Base-by-base conservation (phyloP, 2,329 filamentous ascomycete species). In the Trichoderma guizhouense region DNA sequence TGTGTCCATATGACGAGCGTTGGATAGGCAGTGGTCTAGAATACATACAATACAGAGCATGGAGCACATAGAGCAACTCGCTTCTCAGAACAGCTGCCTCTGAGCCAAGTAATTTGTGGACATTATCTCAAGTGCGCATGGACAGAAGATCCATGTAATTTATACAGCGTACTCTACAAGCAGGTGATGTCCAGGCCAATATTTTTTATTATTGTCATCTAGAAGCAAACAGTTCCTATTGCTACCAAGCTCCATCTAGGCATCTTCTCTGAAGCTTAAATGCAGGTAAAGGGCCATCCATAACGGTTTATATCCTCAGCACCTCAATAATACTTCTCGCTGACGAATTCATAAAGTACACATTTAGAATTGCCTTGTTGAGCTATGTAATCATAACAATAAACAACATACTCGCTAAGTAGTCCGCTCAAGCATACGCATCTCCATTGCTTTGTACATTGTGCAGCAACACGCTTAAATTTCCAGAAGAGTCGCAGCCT, bases 401-500 rank as follows among this genome's bases (percentile, higher is more conserved):
- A 28, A 36, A 18, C 30, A 36, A 3, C n/a, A 53, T 53, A 53
- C 47, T 53, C 47, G 47, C 47, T 24, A 24, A 12, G 11, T 24
- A 14, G 21, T 24, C 47, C n/a, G n/a, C 15, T 57, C 30, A n/a
- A 60, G 55, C 28, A 60, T 21, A n/a, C n/a, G 1, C 7, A 21
- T 34, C n/a, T 9, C 28, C 14, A 53, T 65, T 8, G 18, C 11
- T 28, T 28, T 28, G 34, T 12, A 24, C 9, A 11, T 36, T 8
- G 43, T 5, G n/a, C 12, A 43, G 39, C 39, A 43, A n/a, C 7
- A 34, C 5, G 5, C 9, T 62, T 24, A 69, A 11, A 62, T 69
- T 7, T 30, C 36, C 7, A 69, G 7, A 21, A 63, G 24, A 3
- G 73, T 75, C 2, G 76, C 67, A 4, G 72, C 65, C 2, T 69